Base-by-base conservation (phyloP, 805 yeast genomes). In the Kuraishia molischiana region DNA sequence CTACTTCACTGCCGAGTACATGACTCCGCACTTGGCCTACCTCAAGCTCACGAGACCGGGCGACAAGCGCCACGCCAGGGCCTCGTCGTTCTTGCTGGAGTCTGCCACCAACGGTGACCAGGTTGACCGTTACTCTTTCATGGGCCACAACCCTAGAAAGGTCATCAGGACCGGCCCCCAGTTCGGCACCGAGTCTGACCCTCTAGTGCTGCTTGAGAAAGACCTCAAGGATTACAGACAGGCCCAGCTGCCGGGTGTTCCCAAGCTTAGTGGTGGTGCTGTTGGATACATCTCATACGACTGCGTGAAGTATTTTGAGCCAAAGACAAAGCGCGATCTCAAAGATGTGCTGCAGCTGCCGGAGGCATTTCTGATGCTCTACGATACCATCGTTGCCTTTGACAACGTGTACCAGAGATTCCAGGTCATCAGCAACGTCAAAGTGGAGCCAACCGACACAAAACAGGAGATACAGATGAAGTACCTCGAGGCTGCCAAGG, bases 281-380 rank as follows among this genome's bases (percentile, higher is more conserved):
- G 72, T 90, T 38, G 99, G 99, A 2, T 92, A 87, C 55, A 78
- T 92, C 32, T 85, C 97, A 1, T 92, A 92, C 52, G 99, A 92
- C 59, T 92, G 99, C 66, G 83, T 92, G 52, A 84, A 86, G 56
- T 92, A 92, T 60, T 92, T 92, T 48, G 99, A 92, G 62, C 99
- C 99, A 42, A 79, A 71, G 48, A 90, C 97, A 1, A 72, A 70
- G 42, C 74, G 85, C 45, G 69, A 69, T 3, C 66, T 89, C 48
- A 76, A 81, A 47, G 97, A 92, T 57, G 79, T 80, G 1, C 64
- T 92, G 48, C 60, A 83, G 43, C 71, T 92, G 9, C 99, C 99
- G 0, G 99, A 92, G 61, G 82, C 96, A 2, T 79, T 81, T 5
- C 63, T 92, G 58, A 87, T 92, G 97, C 62, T 92, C 42, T 86